phyloP scores from a whole-genome alignment of 495 filamentous ascomycete genomes.

The Daldinia childiae region DNA sequence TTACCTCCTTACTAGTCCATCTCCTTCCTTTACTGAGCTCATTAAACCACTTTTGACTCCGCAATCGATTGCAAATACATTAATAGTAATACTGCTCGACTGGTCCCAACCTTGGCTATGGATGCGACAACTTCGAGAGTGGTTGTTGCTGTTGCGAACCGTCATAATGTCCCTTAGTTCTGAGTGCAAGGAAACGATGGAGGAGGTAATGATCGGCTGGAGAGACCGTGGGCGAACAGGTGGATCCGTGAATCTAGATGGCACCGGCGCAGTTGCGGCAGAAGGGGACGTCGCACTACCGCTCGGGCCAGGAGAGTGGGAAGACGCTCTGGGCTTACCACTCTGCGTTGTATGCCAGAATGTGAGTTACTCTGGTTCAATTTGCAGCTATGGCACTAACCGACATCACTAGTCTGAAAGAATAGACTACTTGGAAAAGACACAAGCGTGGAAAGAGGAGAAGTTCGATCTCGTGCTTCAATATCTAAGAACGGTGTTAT shows the following conservation, averaged over 20 bases:
- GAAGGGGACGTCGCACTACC: conserved; percentile 76
- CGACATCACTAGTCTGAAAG: conserved; percentile 73
- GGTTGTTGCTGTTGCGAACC: conserved; percentile 82
- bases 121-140: conserved; percentile 85
- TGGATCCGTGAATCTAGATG: conserved; percentile 59
- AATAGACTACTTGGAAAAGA: conserved; percentile 86
- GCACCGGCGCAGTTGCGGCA: conserved; percentile 54
- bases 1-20: conserved; percentile 86
- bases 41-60: conserved; percentile 86
- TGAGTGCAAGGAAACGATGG: conserved; percentile 81
- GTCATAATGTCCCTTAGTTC: conserved; percentile 78
- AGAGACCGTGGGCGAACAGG: conserved; percentile 65
- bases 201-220: conserved; percentile 78
- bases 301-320: conserved; percentile 91
- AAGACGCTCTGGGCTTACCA: conserved; percentile 87
- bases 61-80: conserved; percentile 83
- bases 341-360: conserved; percentile 94
- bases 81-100: conserved; percentile 88
- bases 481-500: conserved; percentile 82
- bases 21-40: conserved; percentile 82
- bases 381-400: conserved; percentile 42
- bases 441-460: conserved; percentile 90
- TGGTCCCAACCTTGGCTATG: conserved; percentile 95
- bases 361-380: conserved; percentile 59
- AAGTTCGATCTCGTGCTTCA: conserved; percentile 93